Evolutionary conservation across 768 basidiomycete species (phyloP).

Genomic region (Pulveroboletus sp.): DNA sequence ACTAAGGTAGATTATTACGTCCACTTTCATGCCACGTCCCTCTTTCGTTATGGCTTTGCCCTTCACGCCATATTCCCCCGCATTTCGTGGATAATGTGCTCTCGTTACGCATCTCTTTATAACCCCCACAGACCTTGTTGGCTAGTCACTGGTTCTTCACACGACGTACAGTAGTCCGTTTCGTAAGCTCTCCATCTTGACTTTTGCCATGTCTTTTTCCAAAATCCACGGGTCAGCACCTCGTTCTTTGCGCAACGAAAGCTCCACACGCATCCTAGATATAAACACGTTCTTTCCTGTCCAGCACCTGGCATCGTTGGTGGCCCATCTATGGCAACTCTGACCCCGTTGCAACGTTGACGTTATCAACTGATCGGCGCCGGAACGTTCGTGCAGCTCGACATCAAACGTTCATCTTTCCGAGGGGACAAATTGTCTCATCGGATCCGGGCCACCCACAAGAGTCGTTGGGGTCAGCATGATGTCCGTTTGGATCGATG

Average conservation of each 20-base stretch:
- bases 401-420: too few relatives aligned
- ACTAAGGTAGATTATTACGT: conserved; percentile 26
- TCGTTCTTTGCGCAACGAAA: background rate
- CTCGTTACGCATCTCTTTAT: conserved; percentile 7
- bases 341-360: too few relatives aligned
- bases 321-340: too few relatives aligned
- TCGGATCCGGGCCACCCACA: too few relatives aligned
- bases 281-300: background rate
- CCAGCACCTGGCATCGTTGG: too few relatives aligned
- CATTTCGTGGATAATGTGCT: conserved; percentile 24
- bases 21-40: conserved; percentile 20
- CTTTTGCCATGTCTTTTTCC: conserved; percentile 1
- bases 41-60: conserved; percentile 16
- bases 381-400: too few relatives aligned
- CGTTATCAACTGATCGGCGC: too few relatives aligned
- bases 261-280: background rate
- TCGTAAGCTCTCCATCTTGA: conserved; percentile 1
- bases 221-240: background rate
- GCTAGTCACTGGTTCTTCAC: conserved; percentile 1
- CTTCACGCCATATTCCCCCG: conserved; percentile 9
- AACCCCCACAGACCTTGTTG: conserved; percentile 5
- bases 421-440: too few relatives aligned
- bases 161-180: conserved; percentile 1
- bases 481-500: too few relatives aligned
- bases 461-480: too few relatives aligned